Base-by-base conservation (phyloP, 1,139 yeast species). In the Pichia sp. region DNA sequence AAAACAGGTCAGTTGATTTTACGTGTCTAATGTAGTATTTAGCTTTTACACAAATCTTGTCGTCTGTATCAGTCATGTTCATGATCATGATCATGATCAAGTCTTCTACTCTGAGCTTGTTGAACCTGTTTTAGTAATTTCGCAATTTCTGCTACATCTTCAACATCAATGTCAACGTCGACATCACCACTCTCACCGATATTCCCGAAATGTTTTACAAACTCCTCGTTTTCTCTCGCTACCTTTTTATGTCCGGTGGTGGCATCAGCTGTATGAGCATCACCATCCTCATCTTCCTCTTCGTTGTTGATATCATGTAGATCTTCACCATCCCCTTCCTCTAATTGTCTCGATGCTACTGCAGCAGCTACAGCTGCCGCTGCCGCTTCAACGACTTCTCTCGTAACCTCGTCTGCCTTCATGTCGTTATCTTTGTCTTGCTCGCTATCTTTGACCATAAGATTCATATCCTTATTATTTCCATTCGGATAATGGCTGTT, bases 121-220 rank as follows among this genome's bases (percentile, higher is more conserved):
- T 50, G 52, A 5, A 47, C 53, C 29, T 50, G 53, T 27, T 46
- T 44, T 7, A 51, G 41, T 26, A 51, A 39, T 27, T 45, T 46
- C 27, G 54, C 52, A 9, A 51, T 51, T 35, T 49, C 52, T 4
- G 51, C 54, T 26, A 47, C 49, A 41, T 41, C 52, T 35, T 40
- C 52, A 31, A 38, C 46, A 16, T 47, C 44, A n/a, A 39, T 34
- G 16, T 44, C 47, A 29, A 39, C 48, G 6, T 35, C 43, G 6
- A 37, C 41, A 29, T 32, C 46, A 27, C 32, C 39, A 9, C 38
- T 39, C 33, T 40, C 43, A 26, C 32, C 27, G 9, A 43, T 43
- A 32, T 16, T 16, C 23, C 23, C 23, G 23, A 16, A 16, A 16
- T 16, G 23, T 16, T 16, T 16, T 16, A 16, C 23, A 16, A 16